Base-by-base conservation (phyloP, 2,329 filamentous ascomycete genomes). In the Colletotrichum lindemuthianum region DNA sequence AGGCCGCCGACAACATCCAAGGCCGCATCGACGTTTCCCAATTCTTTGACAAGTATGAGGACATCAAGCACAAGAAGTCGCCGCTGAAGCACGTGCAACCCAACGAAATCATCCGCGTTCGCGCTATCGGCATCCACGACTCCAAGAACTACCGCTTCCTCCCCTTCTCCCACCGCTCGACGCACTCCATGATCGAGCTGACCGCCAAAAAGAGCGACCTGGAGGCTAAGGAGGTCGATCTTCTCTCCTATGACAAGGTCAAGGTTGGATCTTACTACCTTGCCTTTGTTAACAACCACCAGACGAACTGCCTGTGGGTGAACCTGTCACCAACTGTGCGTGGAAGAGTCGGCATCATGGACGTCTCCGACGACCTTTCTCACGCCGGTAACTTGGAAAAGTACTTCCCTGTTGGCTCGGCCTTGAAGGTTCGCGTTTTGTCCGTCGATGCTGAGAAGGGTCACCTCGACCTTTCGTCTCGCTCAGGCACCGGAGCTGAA, bases 11-110 rank as follows among this genome's bases (percentile, higher is more conserved):
- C 72, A 93, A 93, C 68, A 84, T 97, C 8, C 92, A 96, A 74
- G 96, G 95, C n/a, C 92, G 96, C 15, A 89, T 99, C 65, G 95
- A 97, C 73, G 87, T 96, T 6, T 96, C 96, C 1, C 93, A 98
- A 75, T 79, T 94, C 11, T 99, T 97, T 74, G 92, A 97, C 75
- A 84, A 83, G 10, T 97, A 91, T 90, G 91, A 96, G 50, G 90
- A 95, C 47, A 96, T 99, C 71, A 84, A 88, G 60, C 88, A 97
- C 73, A 86, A 89, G 63, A 97, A 95, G 77, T 83, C 88, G 34
- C 95, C 96, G 2, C 82, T 98, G n/a, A 82, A 83, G 60, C 85
- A 86, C 67, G 96, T 97, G 78, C 85, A 87, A 67, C 81, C 84
- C 54, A 91, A 92, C 70, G 87, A 95, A 63, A 80, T 88, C 49